phyloP scores from a whole-genome alignment of 2,329 filamentous ascomycete species.

The Pseudogymnoascus sp. region DNA sequence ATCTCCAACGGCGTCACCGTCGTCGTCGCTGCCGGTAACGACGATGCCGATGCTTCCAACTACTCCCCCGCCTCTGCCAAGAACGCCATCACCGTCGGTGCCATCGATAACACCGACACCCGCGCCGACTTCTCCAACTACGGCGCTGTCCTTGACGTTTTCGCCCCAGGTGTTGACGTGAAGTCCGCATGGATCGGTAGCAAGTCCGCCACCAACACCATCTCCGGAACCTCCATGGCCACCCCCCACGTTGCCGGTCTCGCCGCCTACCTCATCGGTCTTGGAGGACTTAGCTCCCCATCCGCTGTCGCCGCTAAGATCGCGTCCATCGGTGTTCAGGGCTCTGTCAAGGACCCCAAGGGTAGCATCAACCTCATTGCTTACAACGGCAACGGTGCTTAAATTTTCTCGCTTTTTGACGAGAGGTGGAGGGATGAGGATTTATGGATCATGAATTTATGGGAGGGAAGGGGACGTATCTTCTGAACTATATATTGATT shows the following conservation, averaged over 20 bases:
- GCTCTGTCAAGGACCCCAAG: conserved; percentile 36
- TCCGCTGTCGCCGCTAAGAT: conserved; percentile 44
- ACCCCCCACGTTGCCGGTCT: conserved; percentile 55
- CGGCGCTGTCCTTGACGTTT: conserved; percentile 44
- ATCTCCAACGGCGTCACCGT: conserved; percentile 43
- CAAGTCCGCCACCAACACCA: conserved; percentile 41
- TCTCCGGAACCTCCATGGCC: conserved; percentile 59
- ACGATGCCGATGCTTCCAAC: conserved; percentile 35
- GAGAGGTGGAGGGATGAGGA: background rate
- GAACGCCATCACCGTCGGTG: conserved; percentile 48
- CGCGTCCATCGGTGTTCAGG: conserved; percentile 36
- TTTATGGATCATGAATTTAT: conserved; percentile 4
- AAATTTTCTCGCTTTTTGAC: conserved; percentile 16
- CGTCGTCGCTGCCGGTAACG: conserved; percentile 52
- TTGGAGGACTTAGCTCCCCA: conserved; percentile 40
- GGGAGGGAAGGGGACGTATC: background rate
- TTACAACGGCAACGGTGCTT: conserved; percentile 45
- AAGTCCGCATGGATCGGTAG: conserved; percentile 42
- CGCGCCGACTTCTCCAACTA: conserved; percentile 46
- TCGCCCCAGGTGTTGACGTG: conserved; percentile 44
- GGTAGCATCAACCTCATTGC: conserved; percentile 48
- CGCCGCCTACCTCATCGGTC: conserved; percentile 51
- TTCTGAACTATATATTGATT: background rate
- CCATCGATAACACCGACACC: conserved; percentile 36
- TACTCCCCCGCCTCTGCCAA: conserved; percentile 44